These are phyloP conservation scores for Ambispora gerdemannii DNA, from an alignment of 192 early-diverging fungal species.

Conservation along the genomic window DNA sequence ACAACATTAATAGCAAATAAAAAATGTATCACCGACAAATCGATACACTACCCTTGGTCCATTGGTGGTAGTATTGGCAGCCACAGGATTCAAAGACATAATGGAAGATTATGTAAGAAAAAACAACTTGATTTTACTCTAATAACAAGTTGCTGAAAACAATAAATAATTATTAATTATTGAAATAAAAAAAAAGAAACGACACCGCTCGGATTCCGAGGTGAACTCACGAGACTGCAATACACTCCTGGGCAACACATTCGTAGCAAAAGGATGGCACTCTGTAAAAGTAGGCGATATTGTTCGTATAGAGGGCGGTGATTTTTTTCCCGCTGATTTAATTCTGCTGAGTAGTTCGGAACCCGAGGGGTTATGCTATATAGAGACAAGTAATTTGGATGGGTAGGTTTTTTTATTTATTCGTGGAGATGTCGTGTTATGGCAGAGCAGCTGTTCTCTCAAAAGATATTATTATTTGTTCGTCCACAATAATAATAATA, in stretches of 20 bases:
- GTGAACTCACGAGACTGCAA: constrained; percentile 66
- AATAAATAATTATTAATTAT: no score
- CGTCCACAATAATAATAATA: no score
- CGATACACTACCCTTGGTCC: constrained; percentile 82
- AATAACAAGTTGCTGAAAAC: no score
- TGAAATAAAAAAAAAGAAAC: constrained; percentile 43
- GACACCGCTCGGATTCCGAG: constrained; percentile 71
- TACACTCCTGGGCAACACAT: constrained; percentile 57
- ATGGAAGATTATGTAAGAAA: constrained; percentile 78
- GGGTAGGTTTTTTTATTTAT: constrained; percentile 53
- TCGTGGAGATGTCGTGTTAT: no score
- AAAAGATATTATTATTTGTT: no score
- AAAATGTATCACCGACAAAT: constrained; percentile 89
- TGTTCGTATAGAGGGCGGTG: constrained; percentile 80
- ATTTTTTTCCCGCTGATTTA: constrained; percentile 91
- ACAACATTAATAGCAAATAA: constrained; percentile 90
- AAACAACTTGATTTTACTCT: no score
- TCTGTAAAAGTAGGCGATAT: constrained; percentile 90
- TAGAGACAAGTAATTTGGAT: constrained; percentile 97
- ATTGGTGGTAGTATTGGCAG: constrained; percentile 78
- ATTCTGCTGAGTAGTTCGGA: constrained; percentile 87
- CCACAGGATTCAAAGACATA: constrained; percentile 91
- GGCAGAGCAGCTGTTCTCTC: no score
- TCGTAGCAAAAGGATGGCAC: constrained; percentile 76
- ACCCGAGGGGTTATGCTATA: constrained; percentile 95